These are phyloP conservation scores for Fusarium lyarnte DNA, from an alignment of 2,329 filamentous ascomycete genomes.

Conservation along the genomic window DNA sequence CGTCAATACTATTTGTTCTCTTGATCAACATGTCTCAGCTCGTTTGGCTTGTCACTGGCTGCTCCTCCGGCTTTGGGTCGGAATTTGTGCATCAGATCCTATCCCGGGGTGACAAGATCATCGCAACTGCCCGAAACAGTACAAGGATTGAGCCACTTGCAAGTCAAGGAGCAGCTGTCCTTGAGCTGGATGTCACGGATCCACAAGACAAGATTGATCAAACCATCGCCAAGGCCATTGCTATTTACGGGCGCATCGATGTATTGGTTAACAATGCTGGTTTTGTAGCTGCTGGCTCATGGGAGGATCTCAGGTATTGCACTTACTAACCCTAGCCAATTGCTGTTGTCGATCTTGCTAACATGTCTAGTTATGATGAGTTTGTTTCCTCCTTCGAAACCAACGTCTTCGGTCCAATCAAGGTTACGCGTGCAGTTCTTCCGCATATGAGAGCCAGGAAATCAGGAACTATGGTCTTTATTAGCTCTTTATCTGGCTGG, in stretches of 20 bases:
- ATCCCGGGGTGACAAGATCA: conserved; percentile 44
- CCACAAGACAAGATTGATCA: conserved; percentile 20
- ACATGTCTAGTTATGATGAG: neutral
- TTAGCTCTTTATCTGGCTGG: conserved; percentile 7
- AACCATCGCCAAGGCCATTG: conserved; percentile 41
- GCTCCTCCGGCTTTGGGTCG: conserved; percentile 47
- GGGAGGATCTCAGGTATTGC: conserved; percentile 46
- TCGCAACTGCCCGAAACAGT: conserved; percentile 43
- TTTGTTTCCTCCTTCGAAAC: conserved; percentile 16
- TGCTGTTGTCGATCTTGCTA: fast-evolving
- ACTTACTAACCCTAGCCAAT: no score
- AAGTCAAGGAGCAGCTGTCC: neutral
- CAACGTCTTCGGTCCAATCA: conserved; percentile 13
- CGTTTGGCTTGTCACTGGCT: conserved; percentile 49
- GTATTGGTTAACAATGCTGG: conserved; percentile 50
- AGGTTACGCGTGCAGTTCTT: conserved; percentile 4
- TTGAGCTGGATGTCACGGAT: conserved; percentile 47
- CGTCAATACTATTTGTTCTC: neutral
- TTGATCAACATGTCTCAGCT: conserved; percentile 38
- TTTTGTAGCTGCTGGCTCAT: conserved; percentile 39
- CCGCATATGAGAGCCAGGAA: neutral
- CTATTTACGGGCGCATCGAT: conserved; percentile 47
- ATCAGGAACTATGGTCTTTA: conserved; percentile 8
- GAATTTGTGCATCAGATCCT: conserved; percentile 36
- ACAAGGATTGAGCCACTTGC: conserved; percentile 25